Base-by-base conservation (phyloP, 2,329 filamentous ascomycete genomes). In the Fusarium proliferatum region DNA sequence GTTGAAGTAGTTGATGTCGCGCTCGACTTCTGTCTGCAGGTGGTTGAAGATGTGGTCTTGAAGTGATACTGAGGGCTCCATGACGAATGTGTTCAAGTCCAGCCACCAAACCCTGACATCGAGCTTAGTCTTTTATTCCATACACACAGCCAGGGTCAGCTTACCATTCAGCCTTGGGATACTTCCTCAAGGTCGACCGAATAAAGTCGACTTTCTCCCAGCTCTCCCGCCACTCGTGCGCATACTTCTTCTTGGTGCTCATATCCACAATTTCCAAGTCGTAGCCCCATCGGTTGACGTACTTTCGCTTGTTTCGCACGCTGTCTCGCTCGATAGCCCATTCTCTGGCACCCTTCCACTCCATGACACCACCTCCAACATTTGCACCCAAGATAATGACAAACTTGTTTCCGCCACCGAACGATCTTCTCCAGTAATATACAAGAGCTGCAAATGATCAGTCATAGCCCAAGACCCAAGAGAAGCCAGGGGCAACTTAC, bases 151-250 rank as follows among this genome's bases (percentile, higher is more conserved):
- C 33, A 23, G 17, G 38, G 4, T 21, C 30, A 53, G 83, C 91
- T 83, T 87, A 97, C 96, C 96, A 99, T 86, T 99, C 96, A 39
- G 96, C 96, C 73, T 97, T 89, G 34, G 96, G 96, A 80, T 98
- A 98, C 82, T 98, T 98, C 80, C 91, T 90, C 88, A 99, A 92
- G 49, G 93, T 91, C 69, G 94, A 93, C 69, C 96, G 91, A 78
- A 99, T 91, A 46, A 94, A 94, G 81, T 99, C 96, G 69, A 98
- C 95, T 86, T 98, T 99, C 84, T 99, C 96, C 96, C 96, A 99
- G 82, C 96, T 97, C 84, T 99, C 96, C 79, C 96, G 90, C 96
- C 96, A 99, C 84, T 99, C 96, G 84, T 99, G 96, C 34, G 96
- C 96, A 81, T 99, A 99, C 75, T 95, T 91, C 85, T 98, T 98